Base-by-base conservation (phyloP, 768 basidiomycete genomes). In the Phlegmacium glaucopus region DNA sequence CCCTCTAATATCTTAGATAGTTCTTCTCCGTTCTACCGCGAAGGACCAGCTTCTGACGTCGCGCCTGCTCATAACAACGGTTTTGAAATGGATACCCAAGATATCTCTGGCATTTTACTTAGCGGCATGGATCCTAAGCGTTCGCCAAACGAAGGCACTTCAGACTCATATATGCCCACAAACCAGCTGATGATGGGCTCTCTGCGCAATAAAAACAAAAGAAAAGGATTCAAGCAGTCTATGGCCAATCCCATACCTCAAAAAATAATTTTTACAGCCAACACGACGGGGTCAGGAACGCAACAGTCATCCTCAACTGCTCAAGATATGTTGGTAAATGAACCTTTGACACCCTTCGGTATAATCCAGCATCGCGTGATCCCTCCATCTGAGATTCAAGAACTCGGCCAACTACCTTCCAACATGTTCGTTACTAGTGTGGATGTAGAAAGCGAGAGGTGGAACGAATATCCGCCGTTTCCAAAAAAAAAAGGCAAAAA, bases 151-250 rank as follows among this genome's bases (percentile, higher is more conserved):
- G 22, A 22, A 22, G 22, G 5, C 22, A 22, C 5, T 22, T 5
- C 2, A 22, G 22, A 22, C 22, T 5, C 49, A 12, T 48, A 51
- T 43, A 50, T 58, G 8, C 52, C 57, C 15, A 16, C 52, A 35
- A 47, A 52, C 55, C 47, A 60, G 37, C 50, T 72, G 38, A 60
- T 70, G 63, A 77, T 81, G 78, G 69, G 77, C 35, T 78, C 78
- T 0, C 63, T 87, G 16, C 72, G 78, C 37, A 89, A 86, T 61
- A 88, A 86, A 64, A 89, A 87, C 63, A 90, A 89, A 62, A 79
- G 77, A 38, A 83, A 78, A 48, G 81, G 80, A 15, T 87, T 84
- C 64, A 81, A 75, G 55, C 69, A 77, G 41, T 66, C 77, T 6
- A 71, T 83, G 62, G 53, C 64, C 12, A 40, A 65, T 32, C 60